phyloP scores from a whole-genome alignment of 257 asterid species.

The Haberlea rhodopensis region DNA sequence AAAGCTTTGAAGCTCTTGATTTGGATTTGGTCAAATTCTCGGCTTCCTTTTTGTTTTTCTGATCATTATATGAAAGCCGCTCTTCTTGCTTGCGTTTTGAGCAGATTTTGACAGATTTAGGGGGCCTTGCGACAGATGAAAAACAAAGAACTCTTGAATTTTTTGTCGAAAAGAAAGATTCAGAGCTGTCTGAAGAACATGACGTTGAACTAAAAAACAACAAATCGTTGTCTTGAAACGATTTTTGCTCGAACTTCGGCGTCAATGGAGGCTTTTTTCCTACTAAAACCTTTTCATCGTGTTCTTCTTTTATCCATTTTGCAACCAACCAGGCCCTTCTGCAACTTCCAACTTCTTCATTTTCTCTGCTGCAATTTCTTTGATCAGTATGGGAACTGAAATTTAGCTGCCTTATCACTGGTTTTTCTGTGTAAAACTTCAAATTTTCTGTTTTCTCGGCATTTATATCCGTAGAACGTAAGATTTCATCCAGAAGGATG shows the following conservation, averaged over 20 bases:
- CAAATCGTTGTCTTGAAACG: slow-evolving; percentile 44
- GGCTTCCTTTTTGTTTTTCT: slow-evolving; percentile 14
- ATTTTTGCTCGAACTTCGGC: slow-evolving; percentile 27
- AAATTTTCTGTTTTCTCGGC: slow-evolving; percentile 29
- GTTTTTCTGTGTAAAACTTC: slow-evolving; percentile 23
- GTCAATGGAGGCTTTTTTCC: slow-evolving; percentile 22
- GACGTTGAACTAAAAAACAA: slow-evolving; percentile 74
- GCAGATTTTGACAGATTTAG: slow-evolving; percentile 42
- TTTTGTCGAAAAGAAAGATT: slow-evolving; percentile 42
- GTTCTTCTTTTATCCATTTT: slow-evolving; percentile 61
- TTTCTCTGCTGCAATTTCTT: slow-evolving; percentile 19
- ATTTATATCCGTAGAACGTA: slow-evolving; percentile 70
- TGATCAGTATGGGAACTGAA: not conserved
- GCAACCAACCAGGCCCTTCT: slow-evolving; percentile 50
- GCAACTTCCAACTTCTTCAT: slow-evolving; percentile 32
- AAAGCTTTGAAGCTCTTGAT: slow-evolving; percentile 56
- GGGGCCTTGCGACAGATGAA: slow-evolving; percentile 24
- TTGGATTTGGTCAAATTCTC: slow-evolving; percentile 42
- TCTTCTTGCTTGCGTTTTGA: not conserved
- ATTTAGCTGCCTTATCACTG: slow-evolving; percentile 12
- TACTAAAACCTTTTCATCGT: slow-evolving; percentile 21
- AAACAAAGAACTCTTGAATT: slow-evolving; percentile 49
- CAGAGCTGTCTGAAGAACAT: slow-evolving; percentile 73
- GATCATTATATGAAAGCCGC: not conserved
- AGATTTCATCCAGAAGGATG: slow-evolving; percentile 80